Percentiles rank a stretch among this genome's conserved stretches.
These are phyloP conservation scores for Paramecium primaurelia DNA, from an alignment of 73 alveolate species.

Conservation along the genomic window DNA sequence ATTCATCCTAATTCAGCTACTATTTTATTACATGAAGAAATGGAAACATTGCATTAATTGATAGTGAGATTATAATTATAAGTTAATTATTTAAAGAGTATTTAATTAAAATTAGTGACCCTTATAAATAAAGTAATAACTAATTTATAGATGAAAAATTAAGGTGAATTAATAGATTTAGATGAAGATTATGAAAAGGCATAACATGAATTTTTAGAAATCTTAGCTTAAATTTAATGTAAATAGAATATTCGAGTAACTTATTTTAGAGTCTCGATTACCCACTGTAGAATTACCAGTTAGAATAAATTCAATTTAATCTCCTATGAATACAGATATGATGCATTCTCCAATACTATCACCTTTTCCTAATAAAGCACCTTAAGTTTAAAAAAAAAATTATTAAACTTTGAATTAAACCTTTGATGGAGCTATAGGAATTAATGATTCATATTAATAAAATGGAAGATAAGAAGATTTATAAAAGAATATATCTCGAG, in stretches of 20 bases:
- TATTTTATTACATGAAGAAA: conserved; percentile 37
- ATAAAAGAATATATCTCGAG: neutral
- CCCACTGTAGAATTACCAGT: neutral
- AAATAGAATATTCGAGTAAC: neutral
- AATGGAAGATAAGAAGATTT: neutral
- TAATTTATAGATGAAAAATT: neutral
- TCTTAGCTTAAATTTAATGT: neutral
- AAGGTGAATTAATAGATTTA: neutral
- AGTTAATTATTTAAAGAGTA: neutral
- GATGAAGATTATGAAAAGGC: conserved; percentile 20
- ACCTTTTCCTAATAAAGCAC: conserved; percentile 40
- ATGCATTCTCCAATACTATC: conserved; percentile 17
- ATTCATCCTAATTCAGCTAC: conserved; percentile 31
- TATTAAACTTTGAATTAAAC: neutral
- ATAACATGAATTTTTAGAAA: conserved; percentile 2
- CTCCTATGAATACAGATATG: conserved; percentile 37
- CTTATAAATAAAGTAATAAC: neutral
- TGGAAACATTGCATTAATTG: conserved; percentile 43
- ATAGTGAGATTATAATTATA: conserved; percentile 6
- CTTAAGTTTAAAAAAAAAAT: neutral
- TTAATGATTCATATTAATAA: neutral
- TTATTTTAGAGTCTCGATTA: neutral
- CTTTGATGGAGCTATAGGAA: neutral
- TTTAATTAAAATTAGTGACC: conserved; percentile 29
- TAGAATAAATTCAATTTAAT: neutral